Evolutionary conservation across 352 stramenopile genomes (phyloP), one percentile per base, ranked within the genome.

Genomic region (Aphanomyces cochlioides): DNA sequence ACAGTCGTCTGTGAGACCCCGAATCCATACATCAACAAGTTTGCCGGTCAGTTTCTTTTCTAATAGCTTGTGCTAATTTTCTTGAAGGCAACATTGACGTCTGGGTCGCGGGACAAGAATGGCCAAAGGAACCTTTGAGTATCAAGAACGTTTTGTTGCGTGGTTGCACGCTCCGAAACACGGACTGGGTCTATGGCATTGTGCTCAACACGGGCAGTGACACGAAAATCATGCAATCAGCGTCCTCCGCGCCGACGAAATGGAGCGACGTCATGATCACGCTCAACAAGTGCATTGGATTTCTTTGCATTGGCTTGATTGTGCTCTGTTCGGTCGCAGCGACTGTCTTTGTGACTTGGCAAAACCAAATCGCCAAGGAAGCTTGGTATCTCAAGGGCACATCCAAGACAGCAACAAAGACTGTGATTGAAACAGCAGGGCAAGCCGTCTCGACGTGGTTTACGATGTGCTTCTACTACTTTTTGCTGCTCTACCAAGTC

Each of bases 381-480:
- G 87, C 82, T 50, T 93, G 85, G 85, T 93, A 93, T 67, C 88
- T 92, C 73, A 61, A 85, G 69, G 72, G 83, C 0, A 28, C 28
- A 28, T 65, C 72, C 12, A 67, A 81, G 5, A 47, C 74, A 3
- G 77, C 61, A 45, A n/a, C 71, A 68, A 65, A 78, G 81, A 34
- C 75, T 77, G 47, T 82, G 78, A 19, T 69, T 17, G 53, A 57
- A 54, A 71, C 58, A 34, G 53, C 58, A 37, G 50, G 53, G 47
- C 19, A 74, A 38, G 47, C 48, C 19, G 77, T 84, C 53, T 67
- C 85, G 34, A 74, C 79, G 37, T 91, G 88, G 56, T 82, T 96
- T 47, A 89, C 96, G 73, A 96, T 93, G 76, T 84, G 96, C 60
- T 96, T 97, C 59, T 95, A 95, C 77, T 97, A 96, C 77, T 90